Base-by-base conservation (phyloP, 345 rosid genomes). In the Odontarrhena argentea region DNA sequence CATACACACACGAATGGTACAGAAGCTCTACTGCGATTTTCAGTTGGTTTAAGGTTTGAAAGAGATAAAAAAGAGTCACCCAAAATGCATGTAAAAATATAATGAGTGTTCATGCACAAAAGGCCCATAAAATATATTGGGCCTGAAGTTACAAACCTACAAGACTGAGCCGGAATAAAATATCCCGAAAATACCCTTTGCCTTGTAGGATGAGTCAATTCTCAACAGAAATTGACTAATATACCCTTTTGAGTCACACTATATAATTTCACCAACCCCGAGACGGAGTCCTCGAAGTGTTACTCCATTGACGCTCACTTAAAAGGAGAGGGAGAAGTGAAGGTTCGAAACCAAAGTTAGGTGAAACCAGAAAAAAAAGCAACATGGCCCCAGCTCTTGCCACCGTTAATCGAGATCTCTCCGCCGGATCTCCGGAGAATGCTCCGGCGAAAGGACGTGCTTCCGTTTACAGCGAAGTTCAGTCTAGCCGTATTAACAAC, bases 401-500 rank as follows among this genome's bases (percentile, higher is more conserved):
- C 8, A 25, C 77, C 8, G 28, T 77, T 47, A 79, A 67, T 63
- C 83, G 79, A 77, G 81, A 79, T 48, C 51, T 67, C 44, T 25
- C 60, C 60, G 60, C 75, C 74, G 79, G 55, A 32, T 69, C 60
- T 53, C 42, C 82, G 6, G 66, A 77, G 0, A 57, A 53, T 14
- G 76, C 58, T 58, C 79, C 77, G 63, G 69, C 67, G 5, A 63
- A 71, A 15, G 91, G 92, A 9, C 89, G 96, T 24, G 79, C 91
- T 14, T 81, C 96, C 0, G 92, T 89, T 35, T 95, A 86, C 78
- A 95, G 96, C 55, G 96, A 88, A 41, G 89, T 95, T 6, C 99
- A 95, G 67, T 68, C 77, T 1, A 82, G 88, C 70, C 96, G 97
- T 43, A 89, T 95, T 13, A 88, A 70, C 56, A 82, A 87, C 74